These are phyloP conservation scores for Xylariaceae sp. DNA, from an alignment of 2,329 filamentous ascomycete species.

Conservation along the genomic window DNA sequence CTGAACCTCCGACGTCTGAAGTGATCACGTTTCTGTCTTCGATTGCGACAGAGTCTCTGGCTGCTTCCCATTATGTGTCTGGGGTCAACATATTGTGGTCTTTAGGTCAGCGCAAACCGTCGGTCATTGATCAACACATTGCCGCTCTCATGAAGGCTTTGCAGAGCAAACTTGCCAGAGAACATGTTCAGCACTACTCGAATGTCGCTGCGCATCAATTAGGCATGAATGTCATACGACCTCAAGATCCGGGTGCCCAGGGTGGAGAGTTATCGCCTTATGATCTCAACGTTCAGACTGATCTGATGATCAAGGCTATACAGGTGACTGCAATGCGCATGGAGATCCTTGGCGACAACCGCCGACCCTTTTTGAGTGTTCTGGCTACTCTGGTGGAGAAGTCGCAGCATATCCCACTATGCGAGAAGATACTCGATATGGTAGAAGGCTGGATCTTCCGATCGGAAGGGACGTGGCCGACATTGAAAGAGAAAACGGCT, in stretches of 20 bases:
- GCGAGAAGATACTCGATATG: conserved; percentile 90
- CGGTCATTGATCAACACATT: conserved; percentile 89
- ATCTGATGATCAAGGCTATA: conserved; percentile 91
- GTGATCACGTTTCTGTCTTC: conserved; percentile 82
- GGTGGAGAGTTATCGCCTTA: conserved; percentile 67
- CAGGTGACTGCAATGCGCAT: conserved; percentile 91
- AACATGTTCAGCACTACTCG: conserved; percentile 81
- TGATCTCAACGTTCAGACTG: conserved; percentile 86
- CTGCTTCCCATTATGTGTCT: conserved; percentile 77
- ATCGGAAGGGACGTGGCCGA: conserved; percentile 92
- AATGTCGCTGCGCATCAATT: conserved; percentile 56
- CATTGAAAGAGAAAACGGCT: conserved; percentile 97
- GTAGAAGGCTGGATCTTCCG: conserved; percentile 97
- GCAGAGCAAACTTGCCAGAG: conserved; percentile 87
- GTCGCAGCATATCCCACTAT: conserved; percentile 82
- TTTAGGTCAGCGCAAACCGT: conserved; percentile 79
- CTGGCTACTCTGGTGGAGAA: conserved; percentile 94
- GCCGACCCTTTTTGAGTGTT: conserved; percentile 92
- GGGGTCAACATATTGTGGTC: conserved; percentile 95
- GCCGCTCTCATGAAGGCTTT: conserved; percentile 88
- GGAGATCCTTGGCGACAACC: conserved; percentile 86
- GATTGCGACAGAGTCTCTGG: conserved; percentile 86
- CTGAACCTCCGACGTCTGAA: conserved; percentile 81
- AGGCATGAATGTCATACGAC: conserved; percentile 42
- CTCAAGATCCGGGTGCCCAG: conserved; percentile 58